Conservation (phyloP, 1,284 basidiomycete species). For the Exsudoporus floridanus region DNA sequence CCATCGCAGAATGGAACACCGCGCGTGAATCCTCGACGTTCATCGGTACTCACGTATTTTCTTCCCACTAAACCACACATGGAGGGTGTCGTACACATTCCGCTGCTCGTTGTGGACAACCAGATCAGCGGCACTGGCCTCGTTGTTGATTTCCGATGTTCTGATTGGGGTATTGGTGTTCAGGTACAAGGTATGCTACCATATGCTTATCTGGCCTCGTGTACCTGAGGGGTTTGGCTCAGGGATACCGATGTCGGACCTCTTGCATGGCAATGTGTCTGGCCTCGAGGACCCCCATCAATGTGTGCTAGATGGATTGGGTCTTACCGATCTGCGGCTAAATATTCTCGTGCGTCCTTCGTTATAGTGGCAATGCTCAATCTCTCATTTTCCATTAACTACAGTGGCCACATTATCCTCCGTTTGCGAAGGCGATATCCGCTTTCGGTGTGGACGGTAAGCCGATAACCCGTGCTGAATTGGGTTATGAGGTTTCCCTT, state of each 20-base stretch:
- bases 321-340: slow-evolving; percentile 15
- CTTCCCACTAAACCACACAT: slow-evolving; percentile 23
- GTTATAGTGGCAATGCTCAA: background rate
- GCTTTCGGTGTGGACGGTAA: slow-evolving; percentile 21
- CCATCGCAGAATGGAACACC: slow-evolving; percentile 3
- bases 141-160: slow-evolving; percentile 24
- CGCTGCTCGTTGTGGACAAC: slow-evolving; percentile 28
- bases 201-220: background rate
- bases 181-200: slow-evolving; percentile 19
- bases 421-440: slow-evolving; percentile 28
- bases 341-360: slow-evolving; percentile 27
- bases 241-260: slow-evolving; percentile 27
- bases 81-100: slow-evolving; percentile 25
- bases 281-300: slow-evolving; percentile 23
- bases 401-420: slow-evolving; percentile 31
- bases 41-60: slow-evolving; percentile 16
- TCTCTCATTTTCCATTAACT: background rate
- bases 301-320: slow-evolving; percentile 25
- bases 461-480: slow-evolving; percentile 21
- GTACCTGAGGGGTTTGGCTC: background rate
- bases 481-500: slow-evolving; percentile 32
- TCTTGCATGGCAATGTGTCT: slow-evolving; percentile 18
- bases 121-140: slow-evolving; percentile 19
- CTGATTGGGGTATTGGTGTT: slow-evolving; percentile 29
- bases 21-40: background rate